Evolutionary conservation across 805 yeast genomes (phyloP), one percentile per base, ranked within the genome.

Genomic region (Saturnispora kantuleensis): DNA sequence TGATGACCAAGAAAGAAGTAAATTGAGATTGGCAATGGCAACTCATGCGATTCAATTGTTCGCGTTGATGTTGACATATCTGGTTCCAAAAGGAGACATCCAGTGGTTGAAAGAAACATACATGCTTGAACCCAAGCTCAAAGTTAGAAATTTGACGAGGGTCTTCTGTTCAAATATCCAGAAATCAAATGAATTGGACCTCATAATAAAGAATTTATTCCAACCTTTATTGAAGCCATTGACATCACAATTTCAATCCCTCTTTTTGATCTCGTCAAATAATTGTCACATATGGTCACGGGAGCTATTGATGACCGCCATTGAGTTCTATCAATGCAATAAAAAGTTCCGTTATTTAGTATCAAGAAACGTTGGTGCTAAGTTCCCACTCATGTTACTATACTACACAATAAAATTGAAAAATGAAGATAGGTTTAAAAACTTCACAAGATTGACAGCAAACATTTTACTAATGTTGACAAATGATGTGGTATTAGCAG

Each of bases 291-390:
- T 70, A 15, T 69, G 88, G 81, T 59, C 77, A 2, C 63, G 69
- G 3, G 89, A 82, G 55, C 56, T 74, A n/a, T 60, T 77, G 5
- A 70, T 82, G 57, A 57, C 89, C 8, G 52, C 84, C 12, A 85
- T 95, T 84, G 95, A 84, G 54, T 63, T 87, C 36, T 63, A 76
- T 31, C 90, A 85, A 56, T 79, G 87, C 52, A 90, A 90, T 62
- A 68, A 68, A 47, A 62, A 61, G 40, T 79, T 82, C 54, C 70
- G 70, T 47, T 55, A 57, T 13, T 64, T 68, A 41, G 62, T 77
- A 29, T 60, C 70, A 2, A 67, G 69, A 11, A 66, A 69, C 38
- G 36, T 38, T 10, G 73, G 79, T 2, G 66, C 71, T 29, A 81
- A 81, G 51, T 59, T 84, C 35, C 59, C 75, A 36, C 64, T 83